phyloP scores from a whole-genome alignment of 495 filamentous ascomycete species.

The Lophiotrema nucula region DNA sequence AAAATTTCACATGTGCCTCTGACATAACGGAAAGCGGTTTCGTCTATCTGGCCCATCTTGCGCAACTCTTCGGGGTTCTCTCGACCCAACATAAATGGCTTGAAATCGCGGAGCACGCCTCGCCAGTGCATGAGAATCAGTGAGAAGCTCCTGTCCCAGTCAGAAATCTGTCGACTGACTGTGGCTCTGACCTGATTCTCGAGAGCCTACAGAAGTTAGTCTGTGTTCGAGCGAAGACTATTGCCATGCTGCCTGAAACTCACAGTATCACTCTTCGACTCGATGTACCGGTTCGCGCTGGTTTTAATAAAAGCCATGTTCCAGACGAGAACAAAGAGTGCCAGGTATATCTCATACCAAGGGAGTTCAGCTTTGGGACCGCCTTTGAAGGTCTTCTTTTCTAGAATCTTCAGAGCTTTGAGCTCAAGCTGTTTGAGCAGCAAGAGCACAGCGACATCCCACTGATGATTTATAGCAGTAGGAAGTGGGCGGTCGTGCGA shows the following conservation, averaged over 20 bases:
- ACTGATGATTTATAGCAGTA: constrained; percentile 25
- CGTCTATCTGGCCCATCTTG: constrained; percentile 11
- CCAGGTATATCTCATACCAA: constrained; percentile 34
- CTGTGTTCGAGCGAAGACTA: not conserved
- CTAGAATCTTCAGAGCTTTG: constrained; percentile 7
- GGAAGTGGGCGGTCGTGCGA: constrained; percentile 25
- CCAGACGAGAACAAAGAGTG: constrained; percentile 28
- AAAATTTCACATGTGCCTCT: constrained; percentile 6
- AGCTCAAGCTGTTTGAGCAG: constrained; percentile 24
- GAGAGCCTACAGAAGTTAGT: constrained; percentile 15
- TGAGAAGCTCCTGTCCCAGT: constrained; percentile 20
- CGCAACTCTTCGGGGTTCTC: constrained; percentile 24
- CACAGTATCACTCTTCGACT: constrained; percentile 29
- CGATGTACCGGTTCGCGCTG: constrained; percentile 27
- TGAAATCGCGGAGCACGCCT: constrained; percentile 17
- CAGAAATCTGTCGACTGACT: constrained; percentile 21
- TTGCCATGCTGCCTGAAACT: no score
- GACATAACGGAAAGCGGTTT: constrained; percentile 5
- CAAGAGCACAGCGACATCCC: constrained; percentile 32
- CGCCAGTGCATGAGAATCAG: constrained; percentile 26
- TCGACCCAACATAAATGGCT: constrained; percentile 28
- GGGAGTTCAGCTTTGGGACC: constrained; percentile 4
- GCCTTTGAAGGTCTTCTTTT: constrained; percentile 13
- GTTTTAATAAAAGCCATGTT: constrained; percentile 30
- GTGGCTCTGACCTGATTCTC: constrained; percentile 23